Conservation (phyloP, 2,329 filamentous ascomycete species). For the Apiospora aurea region DNA sequence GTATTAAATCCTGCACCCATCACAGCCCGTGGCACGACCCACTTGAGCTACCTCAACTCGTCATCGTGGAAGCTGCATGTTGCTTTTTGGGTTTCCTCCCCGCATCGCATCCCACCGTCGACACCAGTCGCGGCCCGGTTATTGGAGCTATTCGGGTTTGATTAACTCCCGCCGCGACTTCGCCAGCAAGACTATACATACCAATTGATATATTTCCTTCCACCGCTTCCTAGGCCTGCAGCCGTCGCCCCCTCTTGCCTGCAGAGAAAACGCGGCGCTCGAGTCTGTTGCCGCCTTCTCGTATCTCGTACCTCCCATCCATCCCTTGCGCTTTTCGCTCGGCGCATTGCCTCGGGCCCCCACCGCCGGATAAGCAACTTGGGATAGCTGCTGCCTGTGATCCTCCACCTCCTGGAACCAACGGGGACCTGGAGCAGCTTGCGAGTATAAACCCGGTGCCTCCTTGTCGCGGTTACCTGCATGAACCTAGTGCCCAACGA, state of each 20-base stretch:
- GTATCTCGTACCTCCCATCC: background rate
- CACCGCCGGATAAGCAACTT: background rate
- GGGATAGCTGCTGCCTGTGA: slow-evolving; percentile 12
- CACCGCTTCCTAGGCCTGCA: background rate
- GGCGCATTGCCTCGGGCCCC: slow-evolving; percentile 12
- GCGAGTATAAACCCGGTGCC: slow-evolving; percentile 12
- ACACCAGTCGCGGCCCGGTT: slow-evolving; percentile 1
- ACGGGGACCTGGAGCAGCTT: slow-evolving; percentile 19
- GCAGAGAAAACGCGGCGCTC: background rate
- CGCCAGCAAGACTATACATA: background rate
- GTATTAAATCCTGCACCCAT: background rate
- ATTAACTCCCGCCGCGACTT: background rate
- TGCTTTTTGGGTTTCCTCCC: slow-evolving; percentile 17
- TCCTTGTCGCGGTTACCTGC: slow-evolving; percentile 24
- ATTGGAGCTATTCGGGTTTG: background rate
- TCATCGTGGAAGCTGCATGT: slow-evolving; percentile 20
- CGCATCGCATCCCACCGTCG: slow-evolving; percentile 11
- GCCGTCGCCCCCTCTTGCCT: background rate
- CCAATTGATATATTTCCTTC: background rate
- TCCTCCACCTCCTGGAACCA: background rate
- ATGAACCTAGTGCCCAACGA: slow-evolving; percentile 16
- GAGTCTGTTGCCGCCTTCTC: background rate
- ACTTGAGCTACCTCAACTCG: slow-evolving; percentile 18
- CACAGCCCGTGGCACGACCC: background rate
- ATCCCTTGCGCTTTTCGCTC: background rate